A percentile compares a stretch with the other conserved stretches of the same genome.
Conservation (phyloP, 2,329 filamentous ascomycete species). For the Ceratocystis colombiana region DNA sequence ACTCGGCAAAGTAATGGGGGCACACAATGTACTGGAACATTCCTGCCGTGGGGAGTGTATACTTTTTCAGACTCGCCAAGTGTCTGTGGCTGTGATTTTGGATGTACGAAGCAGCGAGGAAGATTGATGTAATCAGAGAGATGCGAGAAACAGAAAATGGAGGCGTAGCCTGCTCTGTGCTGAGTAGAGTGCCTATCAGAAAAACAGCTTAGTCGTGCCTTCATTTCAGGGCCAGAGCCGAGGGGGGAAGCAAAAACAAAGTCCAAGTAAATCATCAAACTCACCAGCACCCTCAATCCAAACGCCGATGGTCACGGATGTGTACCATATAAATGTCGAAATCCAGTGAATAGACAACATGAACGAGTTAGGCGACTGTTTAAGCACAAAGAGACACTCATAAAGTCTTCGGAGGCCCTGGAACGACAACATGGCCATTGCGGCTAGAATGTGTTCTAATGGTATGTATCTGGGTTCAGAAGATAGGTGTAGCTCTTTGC, state of each 20-base stretch:
- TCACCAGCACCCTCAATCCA: slow-evolving; percentile 76
- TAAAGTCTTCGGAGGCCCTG: slow-evolving; percentile 68
- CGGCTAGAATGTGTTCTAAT: slow-evolving; percentile 51
- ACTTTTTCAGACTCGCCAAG: slow-evolving; percentile 63
- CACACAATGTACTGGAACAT: slow-evolving; percentile 65
- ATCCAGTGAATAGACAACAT: slow-evolving; percentile 86
- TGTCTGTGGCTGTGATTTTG: slow-evolving; percentile 67
- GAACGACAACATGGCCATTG: slow-evolving; percentile 62
- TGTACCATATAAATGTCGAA: slow-evolving; percentile 68
- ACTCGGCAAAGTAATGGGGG: slow-evolving; percentile 88
- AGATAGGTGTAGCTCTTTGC: slow-evolving; percentile 32
- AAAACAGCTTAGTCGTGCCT: background rate
- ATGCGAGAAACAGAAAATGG: slow-evolving; percentile 17
- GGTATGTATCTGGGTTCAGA: slow-evolving; percentile 40
- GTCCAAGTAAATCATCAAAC: slow-evolving; percentile 28
- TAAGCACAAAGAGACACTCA: slow-evolving; percentile 58
- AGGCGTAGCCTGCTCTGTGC: background rate
- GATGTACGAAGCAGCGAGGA: slow-evolving; percentile 57
- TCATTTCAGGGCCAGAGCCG: background rate
- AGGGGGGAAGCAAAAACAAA: background rate
- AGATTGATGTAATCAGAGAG: slow-evolving; percentile 47
- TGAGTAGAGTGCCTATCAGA: background rate
- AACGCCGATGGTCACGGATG: slow-evolving; percentile 59
- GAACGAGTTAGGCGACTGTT: slow-evolving; percentile 53
- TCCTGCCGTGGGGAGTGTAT: slow-evolving; percentile 65